Base-by-base conservation (phyloP, 2,329 filamentous ascomycete species). In the Emergomyces pasteurianus region DNA sequence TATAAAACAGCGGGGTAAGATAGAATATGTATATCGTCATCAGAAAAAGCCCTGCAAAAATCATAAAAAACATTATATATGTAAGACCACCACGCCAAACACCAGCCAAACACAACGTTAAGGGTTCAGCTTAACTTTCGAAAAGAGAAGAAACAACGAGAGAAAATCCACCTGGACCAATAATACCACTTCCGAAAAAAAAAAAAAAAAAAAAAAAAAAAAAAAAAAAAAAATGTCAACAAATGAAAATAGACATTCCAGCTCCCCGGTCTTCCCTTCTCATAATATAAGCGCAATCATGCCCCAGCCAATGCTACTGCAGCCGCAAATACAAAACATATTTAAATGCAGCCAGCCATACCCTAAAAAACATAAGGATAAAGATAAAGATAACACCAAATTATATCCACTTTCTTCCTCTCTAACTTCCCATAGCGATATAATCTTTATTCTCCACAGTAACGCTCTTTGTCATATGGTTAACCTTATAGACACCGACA, bases 401-500 rank as follows among this genome's bases (percentile, higher is more conserved):
- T 16, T 49, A 49, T n/a, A 10, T 40, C 18, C 14, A 40, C n/a
- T n/a, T 38, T 40, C 43, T 36, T 16, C 31, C 42, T 28, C 18
- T 43, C 28, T 49, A 58, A n/a, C 43, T 36, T 9, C 28, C 46
- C 43, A 47, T 36, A 46, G 62, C 71, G 67, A 88, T 89, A 71
- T 87, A 94, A 75, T 94, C 88, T 66, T 80, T 81, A 76, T 94
- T 94, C 75, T 94, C 89, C 64, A 94, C 90, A 59, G 89, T 91
- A 26, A 94, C 89, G 74, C 88, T 92, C 83, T 92, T 94, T 63
- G 89, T 94, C 85, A 97, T 99, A 75, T 99, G 92, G 76, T 95
- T 97, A 73, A 99, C 94, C 81, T 99, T 99, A 81, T 99, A 99
- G 60, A 99, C 94, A 67, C 95, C 95, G 16, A 99, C 91, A 62